Base-by-base conservation (phyloP, 306 rosid species). In the Inga leiocalycina region DNA sequence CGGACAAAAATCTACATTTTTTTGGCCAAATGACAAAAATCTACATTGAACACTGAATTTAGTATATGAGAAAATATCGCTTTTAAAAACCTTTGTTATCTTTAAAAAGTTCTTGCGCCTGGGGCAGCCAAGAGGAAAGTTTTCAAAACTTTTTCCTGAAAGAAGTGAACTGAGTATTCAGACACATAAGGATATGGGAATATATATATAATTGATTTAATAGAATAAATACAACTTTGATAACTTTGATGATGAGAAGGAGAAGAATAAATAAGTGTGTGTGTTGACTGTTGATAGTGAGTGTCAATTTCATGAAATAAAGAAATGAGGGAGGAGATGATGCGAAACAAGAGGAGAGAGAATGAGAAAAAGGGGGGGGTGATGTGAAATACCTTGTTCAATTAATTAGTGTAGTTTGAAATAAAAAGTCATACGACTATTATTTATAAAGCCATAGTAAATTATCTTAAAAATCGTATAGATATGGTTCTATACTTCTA, bases 251-350 rank as follows among this genome's bases (percentile, higher is more conserved):
- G 74, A 84, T 82, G 84, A 78, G 41, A 32, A 84, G 4, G 43
- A 74, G 41, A 20, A 74, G 73, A 81, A 80, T 85, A 88, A 88
- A 83, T 48, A 79, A 75, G 69, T 75, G 71, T 77, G 71, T 79
- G 37, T 86, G 41, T 49, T 77, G 87, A 22, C 79, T 86, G 41
- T 49, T 77, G 87, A 22, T 83, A 80, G 90, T 93, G 95, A 88
- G 91, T 85, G 95, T 93, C 89, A 59, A 81, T 76, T 61, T 90
- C 92, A 87, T 69, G 46, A 83, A 71, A 86, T 84, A 64, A 82
- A 85, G 8, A 87, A 85, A 90, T 43, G 10, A 14, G 24, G 19
- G 22, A 2, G 30, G 30, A 8, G 22, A 4, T 15, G 20, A 12
- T 15, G 57, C 3, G 57, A 51, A 37, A 37, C 8, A 37, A 6